Evolutionary conservation across 495 filamentous ascomycete genomes (phyloP).

Genomic region (Xylaria cubensis): DNA sequence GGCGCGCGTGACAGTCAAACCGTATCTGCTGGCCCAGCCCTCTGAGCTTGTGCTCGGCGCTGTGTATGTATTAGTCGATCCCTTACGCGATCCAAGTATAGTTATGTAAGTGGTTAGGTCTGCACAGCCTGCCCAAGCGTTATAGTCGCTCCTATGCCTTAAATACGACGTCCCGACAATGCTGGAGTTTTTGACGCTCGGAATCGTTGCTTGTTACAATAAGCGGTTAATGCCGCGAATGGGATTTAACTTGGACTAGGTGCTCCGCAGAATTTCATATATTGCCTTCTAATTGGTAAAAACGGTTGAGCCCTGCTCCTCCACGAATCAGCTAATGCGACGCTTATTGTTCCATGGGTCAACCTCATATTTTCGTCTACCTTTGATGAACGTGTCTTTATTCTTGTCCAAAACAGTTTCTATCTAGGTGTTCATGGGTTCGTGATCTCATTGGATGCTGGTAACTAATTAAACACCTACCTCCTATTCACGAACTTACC

Average conservation of each 20-base stretch:
- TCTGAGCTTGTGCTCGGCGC: too few species aligned
- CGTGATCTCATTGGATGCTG: background rate
- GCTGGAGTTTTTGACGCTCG: too few species aligned
- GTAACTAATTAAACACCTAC: background rate
- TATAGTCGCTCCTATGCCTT: too few species aligned
- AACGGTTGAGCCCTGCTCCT: background rate
- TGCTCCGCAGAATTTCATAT: constrained; percentile 3
- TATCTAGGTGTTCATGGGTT: background rate
- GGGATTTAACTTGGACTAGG: background rate
- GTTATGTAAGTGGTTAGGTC: too few species aligned
- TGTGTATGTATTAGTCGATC: background rate
- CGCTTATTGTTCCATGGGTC: background rate
- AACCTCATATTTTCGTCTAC: background rate
- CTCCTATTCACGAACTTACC: background rate
- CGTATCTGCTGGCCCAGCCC: background rate
- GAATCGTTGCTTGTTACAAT: background rate
- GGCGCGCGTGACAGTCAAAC: background rate
- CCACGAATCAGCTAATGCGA: constrained; percentile 11
- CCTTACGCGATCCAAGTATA: background rate
- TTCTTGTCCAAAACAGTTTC: background rate
- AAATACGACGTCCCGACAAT: too few species aligned
- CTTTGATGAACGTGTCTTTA: background rate
- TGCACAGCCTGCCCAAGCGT: too few species aligned
- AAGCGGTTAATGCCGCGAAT: background rate
- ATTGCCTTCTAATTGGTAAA: constrained; percentile 5